Conservation (phyloP, 305 asterid genomes). For the Rubia peregrina region DNA sequence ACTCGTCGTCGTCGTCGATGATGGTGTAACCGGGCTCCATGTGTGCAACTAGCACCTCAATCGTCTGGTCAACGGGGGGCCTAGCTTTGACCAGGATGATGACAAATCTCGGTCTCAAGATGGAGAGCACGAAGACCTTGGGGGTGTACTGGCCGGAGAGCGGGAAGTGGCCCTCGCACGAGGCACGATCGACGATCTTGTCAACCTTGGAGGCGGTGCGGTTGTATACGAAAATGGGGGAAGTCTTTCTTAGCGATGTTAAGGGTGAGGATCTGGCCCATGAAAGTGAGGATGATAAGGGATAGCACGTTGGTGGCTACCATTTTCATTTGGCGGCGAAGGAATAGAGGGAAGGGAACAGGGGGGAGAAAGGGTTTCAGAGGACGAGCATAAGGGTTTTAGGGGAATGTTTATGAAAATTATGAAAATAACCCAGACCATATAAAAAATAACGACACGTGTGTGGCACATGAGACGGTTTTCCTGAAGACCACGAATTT, state of each 20-base stretch:
- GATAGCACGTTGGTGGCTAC: slow-evolving; percentile 34
- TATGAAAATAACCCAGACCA: too few relatives aligned
- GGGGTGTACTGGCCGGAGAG: slow-evolving; percentile 61
- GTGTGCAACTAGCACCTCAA: slow-evolving; percentile 48
- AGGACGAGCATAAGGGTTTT: too few relatives aligned
- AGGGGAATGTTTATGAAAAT: too few relatives aligned
- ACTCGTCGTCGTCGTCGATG: slow-evolving; percentile 83
- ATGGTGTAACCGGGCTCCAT: slow-evolving; percentile 84
- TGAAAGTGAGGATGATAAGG: slow-evolving; percentile 70
- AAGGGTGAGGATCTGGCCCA: slow-evolving; percentile 84
- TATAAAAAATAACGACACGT: too few relatives aligned
- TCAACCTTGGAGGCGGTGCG: slow-evolving; percentile 76
- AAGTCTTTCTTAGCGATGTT: slow-evolving; percentile 87
- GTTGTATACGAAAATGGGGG: slow-evolving; percentile 87
- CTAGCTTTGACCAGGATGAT: slow-evolving; percentile 87
- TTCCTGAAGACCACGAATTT: too few relatives aligned
- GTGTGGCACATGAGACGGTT: too few relatives aligned
- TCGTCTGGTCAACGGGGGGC: slow-evolving; percentile 88
- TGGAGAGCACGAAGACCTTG: slow-evolving; percentile 61
- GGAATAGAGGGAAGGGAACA: too few relatives aligned
- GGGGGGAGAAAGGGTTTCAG: too few relatives aligned
- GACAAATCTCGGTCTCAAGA: slow-evolving; percentile 60
- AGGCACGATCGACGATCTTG: slow-evolving; percentile 76
- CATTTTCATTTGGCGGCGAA: not conserved
- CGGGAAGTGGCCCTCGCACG: slow-evolving; percentile 60